Base-by-base conservation (phyloP, 257 asterid species). In the Scutellaria minor region DNA sequence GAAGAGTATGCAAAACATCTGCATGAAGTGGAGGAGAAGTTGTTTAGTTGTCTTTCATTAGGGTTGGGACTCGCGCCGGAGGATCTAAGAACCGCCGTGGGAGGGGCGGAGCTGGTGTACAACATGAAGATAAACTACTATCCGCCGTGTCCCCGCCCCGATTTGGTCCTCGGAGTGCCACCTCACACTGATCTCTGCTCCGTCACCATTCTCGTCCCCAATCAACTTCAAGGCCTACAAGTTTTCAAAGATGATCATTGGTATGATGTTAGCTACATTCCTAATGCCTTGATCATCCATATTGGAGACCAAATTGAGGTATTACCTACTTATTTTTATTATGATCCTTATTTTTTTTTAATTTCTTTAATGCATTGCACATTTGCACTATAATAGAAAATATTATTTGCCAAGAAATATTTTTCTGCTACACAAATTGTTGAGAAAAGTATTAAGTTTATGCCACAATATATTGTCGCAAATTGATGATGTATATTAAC, bases 241-340 rank as follows among this genome's bases (percentile, higher is more conserved):
- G 88, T 89, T 5, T 83, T 64, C 46, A 70, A 74, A 48, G 89
- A 87, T 66, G 87, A 45, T 0, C 37, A 74, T 58, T 89, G 96
- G 93, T 74, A 83, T 44, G 84, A 89, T 71, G 90, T 86, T 75
- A 54, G 66, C 46, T 83, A 87, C 78, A 80, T 83, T 39, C 88
- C 89, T 10, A 89, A 87, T 82, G 91, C 96, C 58, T 76, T 89
- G 31, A 80, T 87, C 77, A 76, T 89, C 72, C 90, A 83, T 79
- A 83, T 89, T 39, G 96, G 96, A 18, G 93, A 87, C 80, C 96
- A 89, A 83, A 72, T 85, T 68, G 86, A 89, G 96, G 96, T 85
- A 78, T 13, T 5, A 42, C 24, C 10, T 52, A 5, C 6, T 7
- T 35, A 1, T 54, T 6, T 46, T 4, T 45, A 4, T 50, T 8